Evolutionary conservation across 768 basidiomycete genomes (phyloP), one percentile per base, ranked within the genome.

Genomic region (Kwoniella sp.): DNA sequence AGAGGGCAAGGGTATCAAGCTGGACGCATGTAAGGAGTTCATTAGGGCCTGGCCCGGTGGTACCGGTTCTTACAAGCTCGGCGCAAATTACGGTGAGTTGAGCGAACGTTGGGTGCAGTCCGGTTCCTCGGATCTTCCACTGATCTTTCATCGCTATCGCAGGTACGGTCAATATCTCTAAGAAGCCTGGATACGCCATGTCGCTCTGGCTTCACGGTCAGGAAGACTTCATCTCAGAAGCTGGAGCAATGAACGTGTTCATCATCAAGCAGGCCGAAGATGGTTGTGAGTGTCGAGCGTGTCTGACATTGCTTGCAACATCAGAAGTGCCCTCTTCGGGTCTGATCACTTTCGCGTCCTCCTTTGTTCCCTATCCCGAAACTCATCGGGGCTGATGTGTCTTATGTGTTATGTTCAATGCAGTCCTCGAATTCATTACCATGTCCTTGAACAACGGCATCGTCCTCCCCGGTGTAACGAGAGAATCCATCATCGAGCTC

Each of bases 1-100:
- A 11, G 57, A 57, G 15, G 68, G 61, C 9, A 93, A 93, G 79
- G 91, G 93, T 22, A 85, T 95, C 55, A 86, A 90, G 15, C 84
- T 94, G 58, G 87, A 91, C 64, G 92, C 90, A 0, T 92, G 90
- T 2, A 90, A 88, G 0, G 87, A 91, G 74, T 88, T 86, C 74
- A 88, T 91, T 51, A 88, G 93, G 58, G 92, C 93, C 15, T 87
- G 89, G 61, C 91, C 92, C 4, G 92, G 93, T 75, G 93, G 93
- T 86, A 94, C 91, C 31, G 93, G 93, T 29, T 89, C 89, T 13
- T 93, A 83, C 84, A 95, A 95, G 82, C 81, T 91, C 9, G 88
- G 88, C 0, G 78, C 87, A 17, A 80, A 80, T 55, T 79, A 77
- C 52, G 75, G 75, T 74, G 65, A 60, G 71, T 58, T 37, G n/a